These are phyloP conservation scores for Zygoascus bituminiphila DNA, from an alignment of 805 yeast species.

Conservation along the genomic window DNA sequence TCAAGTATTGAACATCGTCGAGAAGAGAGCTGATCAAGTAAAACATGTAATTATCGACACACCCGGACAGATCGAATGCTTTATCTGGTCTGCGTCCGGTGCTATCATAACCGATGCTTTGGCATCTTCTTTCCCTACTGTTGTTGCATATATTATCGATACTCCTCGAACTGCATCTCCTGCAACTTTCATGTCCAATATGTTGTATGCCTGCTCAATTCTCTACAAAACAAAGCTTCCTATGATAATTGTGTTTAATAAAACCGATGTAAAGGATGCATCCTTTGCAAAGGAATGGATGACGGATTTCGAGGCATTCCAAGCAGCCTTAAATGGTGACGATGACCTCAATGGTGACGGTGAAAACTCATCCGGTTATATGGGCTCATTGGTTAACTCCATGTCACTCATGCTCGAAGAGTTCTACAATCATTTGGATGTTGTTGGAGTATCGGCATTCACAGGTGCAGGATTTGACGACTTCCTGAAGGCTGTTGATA, in stretches of 20 bases:
- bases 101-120: slow-evolving; percentile 93
- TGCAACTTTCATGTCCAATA: slow-evolving; percentile 94
- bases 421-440: slow-evolving; percentile 85
- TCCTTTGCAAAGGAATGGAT: slow-evolving; percentile 94
- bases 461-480: slow-evolving; percentile 95
- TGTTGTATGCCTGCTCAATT: slow-evolving; percentile 97
- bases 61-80: slow-evolving; percentile 98
- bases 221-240: slow-evolving; percentile 93
- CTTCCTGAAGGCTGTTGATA: slow-evolving; percentile 73
- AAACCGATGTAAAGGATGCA: slow-evolving; percentile 80
- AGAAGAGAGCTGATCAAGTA: slow-evolving; percentile 53
- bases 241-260: slow-evolving; percentile 93
- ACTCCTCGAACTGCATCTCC: slow-evolving; percentile 94
- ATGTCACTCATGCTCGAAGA: slow-evolving; percentile 96
- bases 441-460: slow-evolving; percentile 84
- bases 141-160: slow-evolving; percentile 90
- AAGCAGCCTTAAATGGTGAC: slow-evolving; percentile 60
- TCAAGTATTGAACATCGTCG: slow-evolving; percentile 81
- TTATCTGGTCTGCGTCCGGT: slow-evolving; percentile 98
- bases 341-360: slow-evolving; percentile 56
- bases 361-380: slow-evolving; percentile 68
- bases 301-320: slow-evolving; percentile 92
- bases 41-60: slow-evolving; percentile 84
- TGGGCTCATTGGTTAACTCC: slow-evolving; percentile 88
- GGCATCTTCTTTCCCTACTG: slow-evolving; percentile 93